Conservation (phyloP, 257 asterid genomes). For the Solanum habrochaites region DNA sequence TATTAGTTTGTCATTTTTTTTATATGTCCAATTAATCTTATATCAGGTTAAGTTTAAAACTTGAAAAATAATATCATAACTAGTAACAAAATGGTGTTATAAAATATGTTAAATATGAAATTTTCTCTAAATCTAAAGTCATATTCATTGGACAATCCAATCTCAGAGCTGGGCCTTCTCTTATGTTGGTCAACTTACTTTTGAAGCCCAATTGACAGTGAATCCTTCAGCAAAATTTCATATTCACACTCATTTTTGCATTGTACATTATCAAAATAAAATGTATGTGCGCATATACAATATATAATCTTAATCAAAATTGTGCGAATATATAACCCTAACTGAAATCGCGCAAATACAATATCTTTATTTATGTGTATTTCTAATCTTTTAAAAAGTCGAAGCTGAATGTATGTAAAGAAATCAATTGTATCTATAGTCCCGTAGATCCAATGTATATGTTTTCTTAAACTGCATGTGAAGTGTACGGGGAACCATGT, state of each 20-base stretch:
- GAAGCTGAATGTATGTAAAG: background rate
- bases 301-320: background rate
- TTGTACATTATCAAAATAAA: background rate
- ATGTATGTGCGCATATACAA: background rate
- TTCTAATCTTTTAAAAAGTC: background rate
- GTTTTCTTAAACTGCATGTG: background rate
- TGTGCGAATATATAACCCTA: background rate
- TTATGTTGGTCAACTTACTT: background rate
- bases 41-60: too few species aligned
- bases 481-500: background rate
- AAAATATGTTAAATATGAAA: too few species aligned
- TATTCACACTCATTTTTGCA: background rate
- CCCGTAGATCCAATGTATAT: background rate
- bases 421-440: background rate
- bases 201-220: background rate
- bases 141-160: background rate
- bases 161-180: background rate
- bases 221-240: background rate
- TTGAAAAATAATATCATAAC: too few species aligned
- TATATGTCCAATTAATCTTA: too few species aligned
- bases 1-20: too few species aligned
- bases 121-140: too few species aligned
- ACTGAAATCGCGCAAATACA: background rate
- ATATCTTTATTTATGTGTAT: background rate
- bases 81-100: too few species aligned